Percentiles rank a stretch among this genome's conserved stretches.
These are phyloP conservation scores for Scopulariopsis brevicaulis DNA, from an alignment of 2,329 filamentous ascomycete genomes.

Conservation along the genomic window DNA sequence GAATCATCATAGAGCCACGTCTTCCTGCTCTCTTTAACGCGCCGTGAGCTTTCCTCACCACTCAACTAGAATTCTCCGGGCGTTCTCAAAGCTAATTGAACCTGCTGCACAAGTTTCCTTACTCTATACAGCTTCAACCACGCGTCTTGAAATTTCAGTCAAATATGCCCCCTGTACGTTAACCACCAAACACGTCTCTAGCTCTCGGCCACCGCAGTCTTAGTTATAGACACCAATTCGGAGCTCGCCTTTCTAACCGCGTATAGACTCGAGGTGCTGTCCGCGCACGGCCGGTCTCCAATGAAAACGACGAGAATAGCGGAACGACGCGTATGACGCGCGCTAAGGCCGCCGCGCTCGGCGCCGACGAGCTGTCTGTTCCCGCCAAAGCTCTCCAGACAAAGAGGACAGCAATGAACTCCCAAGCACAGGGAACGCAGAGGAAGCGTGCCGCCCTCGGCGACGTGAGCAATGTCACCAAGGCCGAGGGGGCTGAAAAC, in stretches of 20 bases:
- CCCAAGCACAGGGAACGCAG: conserved; percentile 29
- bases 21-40: background rate
- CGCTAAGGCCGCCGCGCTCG: conserved; percentile 74
- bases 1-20: background rate
- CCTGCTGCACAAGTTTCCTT: background rate
- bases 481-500: conserved; percentile 56
- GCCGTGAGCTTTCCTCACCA: background rate
- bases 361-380: conserved; percentile 43
- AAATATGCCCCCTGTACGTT: conserved; percentile 3
- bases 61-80: background rate
- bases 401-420: conserved; percentile 51
- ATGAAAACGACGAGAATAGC: conserved; percentile 91
- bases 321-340: conserved; percentile 76
- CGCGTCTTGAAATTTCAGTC: background rate
- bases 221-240: background rate
- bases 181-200: background rate
- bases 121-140: background rate
- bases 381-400: conserved; percentile 50
- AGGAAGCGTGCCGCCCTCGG: conserved; percentile 78
- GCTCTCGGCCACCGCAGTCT: background rate
- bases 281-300: conserved; percentile 54
- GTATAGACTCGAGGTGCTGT: background rate
- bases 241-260: background rate
- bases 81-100: background rate
- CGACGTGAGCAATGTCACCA: conserved; percentile 92